Percentiles rank a stretch among this genome's conserved stretches.
phyloP scores from a whole-genome alignment of 1,284 basidiomycete species.

The Agroathelia rolfsii region DNA sequence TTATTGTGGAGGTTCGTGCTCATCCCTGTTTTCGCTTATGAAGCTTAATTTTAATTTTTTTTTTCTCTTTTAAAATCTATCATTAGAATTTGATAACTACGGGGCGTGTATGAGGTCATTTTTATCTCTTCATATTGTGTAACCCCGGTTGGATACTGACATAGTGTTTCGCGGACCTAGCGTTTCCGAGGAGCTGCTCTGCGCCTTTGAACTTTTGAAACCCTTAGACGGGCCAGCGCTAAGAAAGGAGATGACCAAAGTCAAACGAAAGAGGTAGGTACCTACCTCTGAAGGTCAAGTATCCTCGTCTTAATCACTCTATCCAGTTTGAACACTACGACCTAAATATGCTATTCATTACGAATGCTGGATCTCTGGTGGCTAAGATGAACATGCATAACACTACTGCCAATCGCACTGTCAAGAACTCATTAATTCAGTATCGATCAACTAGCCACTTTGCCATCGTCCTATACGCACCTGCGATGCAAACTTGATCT shows the following conservation, averaged over 20 bases:
- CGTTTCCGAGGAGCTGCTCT: slow-evolving; percentile 94
- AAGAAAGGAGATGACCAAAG: slow-evolving; percentile 98
- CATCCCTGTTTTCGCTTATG: slow-evolving; percentile 5
- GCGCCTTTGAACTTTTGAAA: slow-evolving; percentile 96
- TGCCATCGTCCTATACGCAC: too few species aligned
- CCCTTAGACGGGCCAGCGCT: slow-evolving; percentile 91
- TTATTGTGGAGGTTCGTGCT: slow-evolving; percentile 84
- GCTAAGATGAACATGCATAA: too few species aligned
- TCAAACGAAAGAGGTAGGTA: slow-evolving; percentile 88
- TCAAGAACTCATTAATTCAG: too few species aligned
- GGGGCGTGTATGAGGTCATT: slow-evolving; percentile 85
- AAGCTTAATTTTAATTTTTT: slow-evolving; percentile 9
- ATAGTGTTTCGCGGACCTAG: slow-evolving; percentile 29
- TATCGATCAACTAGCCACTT: too few species aligned
- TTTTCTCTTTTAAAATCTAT: slow-evolving; percentile 12
- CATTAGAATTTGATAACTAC: slow-evolving; percentile 91
- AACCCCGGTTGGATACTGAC: slow-evolving; percentile 12
- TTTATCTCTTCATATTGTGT: slow-evolving; percentile 9
- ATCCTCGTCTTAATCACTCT: too few species aligned
- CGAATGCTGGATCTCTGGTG: too few species aligned
- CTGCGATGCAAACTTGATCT: too few species aligned
- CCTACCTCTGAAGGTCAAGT: too few species aligned
- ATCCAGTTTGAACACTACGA: too few species aligned
- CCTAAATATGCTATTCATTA: too few species aligned
- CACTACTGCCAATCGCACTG: too few species aligned